A percentile compares a stretch with the other conserved stretches of the same genome.
Conservation (phyloP, 225 moss, liverwort and hornwort species). For the Pseudisothecium myosuroides region DNA sequence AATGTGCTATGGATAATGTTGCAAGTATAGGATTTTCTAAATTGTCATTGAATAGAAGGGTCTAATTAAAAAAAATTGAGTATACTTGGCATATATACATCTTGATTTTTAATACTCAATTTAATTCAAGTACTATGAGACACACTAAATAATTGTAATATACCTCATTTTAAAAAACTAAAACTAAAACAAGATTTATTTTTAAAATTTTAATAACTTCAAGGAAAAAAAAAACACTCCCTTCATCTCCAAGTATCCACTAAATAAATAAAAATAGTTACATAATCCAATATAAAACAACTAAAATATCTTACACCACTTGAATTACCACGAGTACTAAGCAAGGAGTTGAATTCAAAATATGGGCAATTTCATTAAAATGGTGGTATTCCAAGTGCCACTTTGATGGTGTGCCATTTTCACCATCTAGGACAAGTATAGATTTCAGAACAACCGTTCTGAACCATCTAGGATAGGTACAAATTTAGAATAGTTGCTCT, state of each 20-base stretch:
- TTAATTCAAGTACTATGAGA: background rate
- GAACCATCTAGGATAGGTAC: no score
- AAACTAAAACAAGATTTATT: background rate
- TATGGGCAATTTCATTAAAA: no score
- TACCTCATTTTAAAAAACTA: background rate
- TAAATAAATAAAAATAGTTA: background rate
- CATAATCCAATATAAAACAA: background rate
- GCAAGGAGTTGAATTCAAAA: no score
- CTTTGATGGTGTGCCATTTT: no score
- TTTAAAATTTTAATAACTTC: background rate
- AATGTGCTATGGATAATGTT: background rate
- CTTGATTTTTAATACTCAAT: background rate
- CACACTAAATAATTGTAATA: background rate
- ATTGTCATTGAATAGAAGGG: background rate
- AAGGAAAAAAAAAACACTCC: background rate
- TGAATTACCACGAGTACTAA: background rate
- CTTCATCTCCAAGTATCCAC: background rate
- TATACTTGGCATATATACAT: background rate
- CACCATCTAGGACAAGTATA: no score
- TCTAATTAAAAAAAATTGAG: rapidly evolving
- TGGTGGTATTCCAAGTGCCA: no score
- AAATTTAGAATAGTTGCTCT: no score
- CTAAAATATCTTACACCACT: background rate
- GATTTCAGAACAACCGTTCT: no score
- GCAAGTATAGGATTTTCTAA: background rate